A percentile compares a stretch with the other conserved stretches of the same genome.
Conservation (phyloP, 805 yeast genomes). For the Pichia occidentalis region DNA sequence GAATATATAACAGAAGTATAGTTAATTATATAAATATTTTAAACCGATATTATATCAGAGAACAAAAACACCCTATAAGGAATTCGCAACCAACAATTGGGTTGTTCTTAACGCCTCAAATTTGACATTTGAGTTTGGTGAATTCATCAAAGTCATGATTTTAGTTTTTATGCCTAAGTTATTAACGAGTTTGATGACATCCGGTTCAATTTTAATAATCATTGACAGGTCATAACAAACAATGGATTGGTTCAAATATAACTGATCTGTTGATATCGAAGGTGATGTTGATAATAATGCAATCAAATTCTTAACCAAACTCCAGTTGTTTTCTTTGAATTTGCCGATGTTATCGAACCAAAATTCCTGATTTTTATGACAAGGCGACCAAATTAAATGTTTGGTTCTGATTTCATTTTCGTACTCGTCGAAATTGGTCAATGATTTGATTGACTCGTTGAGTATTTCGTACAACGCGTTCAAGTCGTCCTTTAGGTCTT, state of each 20-base stretch:
- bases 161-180: conserved; percentile 61
- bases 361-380: conserved; percentile 81
- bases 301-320: conserved; percentile 57
- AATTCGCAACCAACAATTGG: conserved; percentile 85
- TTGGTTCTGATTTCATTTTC: conserved; percentile 76
- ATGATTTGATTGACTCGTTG: conserved; percentile 63
- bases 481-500: conserved; percentile 76
- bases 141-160: conserved; percentile 78
- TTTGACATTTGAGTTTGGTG: conserved; percentile 78
- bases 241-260: conserved; percentile 43
- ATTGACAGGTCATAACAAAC: conserved; percentile 62
- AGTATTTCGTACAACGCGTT: conserved; percentile 50
- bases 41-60: neutral
- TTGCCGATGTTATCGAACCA: conserved; percentile 77
- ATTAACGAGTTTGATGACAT: conserved; percentile 47
- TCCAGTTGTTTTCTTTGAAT: conserved; percentile 76
- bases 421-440: conserved; percentile 92
- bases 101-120: conserved; percentile 94
- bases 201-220: conserved; percentile 56
- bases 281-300: conserved; percentile 38
- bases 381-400: conserved; percentile 81
- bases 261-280: conserved; percentile 17
- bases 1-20: neutral
- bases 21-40: neutral
- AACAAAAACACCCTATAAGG: conserved; percentile 31